phyloP scores from a whole-genome alignment of 208 protist genomes.

The Leishmania aethiopica region DNA sequence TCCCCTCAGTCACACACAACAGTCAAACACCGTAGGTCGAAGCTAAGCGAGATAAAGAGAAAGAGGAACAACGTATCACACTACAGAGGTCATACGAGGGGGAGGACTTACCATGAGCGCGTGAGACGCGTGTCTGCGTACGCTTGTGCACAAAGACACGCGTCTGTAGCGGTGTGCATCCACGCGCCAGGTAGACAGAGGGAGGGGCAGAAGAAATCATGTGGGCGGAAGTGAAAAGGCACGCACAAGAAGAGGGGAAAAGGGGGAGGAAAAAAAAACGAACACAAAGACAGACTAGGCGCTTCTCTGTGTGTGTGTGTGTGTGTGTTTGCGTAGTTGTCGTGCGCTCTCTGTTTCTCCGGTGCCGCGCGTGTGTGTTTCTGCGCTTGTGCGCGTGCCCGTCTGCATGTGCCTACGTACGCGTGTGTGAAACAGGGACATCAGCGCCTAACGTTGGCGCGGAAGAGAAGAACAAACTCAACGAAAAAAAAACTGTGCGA shows the following conservation, averaged over 20 bases:
- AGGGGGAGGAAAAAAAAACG: not conserved
- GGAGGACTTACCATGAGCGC: not conserved
- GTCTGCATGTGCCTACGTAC: not conserved
- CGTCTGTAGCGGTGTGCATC: not conserved
- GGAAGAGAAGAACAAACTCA: not conserved
- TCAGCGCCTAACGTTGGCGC: not conserved
- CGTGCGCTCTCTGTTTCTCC: not conserved
- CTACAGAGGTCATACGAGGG: not conserved
- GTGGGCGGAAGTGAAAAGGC: not conserved
- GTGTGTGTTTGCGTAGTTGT: not conserved
- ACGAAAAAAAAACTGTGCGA: not conserved
- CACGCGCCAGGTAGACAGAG: not conserved
- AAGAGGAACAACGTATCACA: conserved; percentile 1
- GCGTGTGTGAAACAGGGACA: not conserved
- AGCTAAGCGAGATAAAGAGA: not conserved
- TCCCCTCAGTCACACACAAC: not conserved
- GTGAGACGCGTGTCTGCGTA: not conserved
- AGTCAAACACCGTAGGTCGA: conserved; percentile 3
- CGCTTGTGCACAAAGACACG: not conserved
- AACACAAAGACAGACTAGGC: not conserved
- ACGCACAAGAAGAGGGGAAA: no score
- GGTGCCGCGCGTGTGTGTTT: not conserved
- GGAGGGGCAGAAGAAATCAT: not conserved
- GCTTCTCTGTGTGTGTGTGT: not conserved
- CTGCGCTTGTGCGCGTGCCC: not conserved